Percentiles rank a stretch among this genome's conserved stretches.
phyloP scores from a whole-genome alignment of 371 early-diverging fungal species.

The Mortierella sp. region DNA sequence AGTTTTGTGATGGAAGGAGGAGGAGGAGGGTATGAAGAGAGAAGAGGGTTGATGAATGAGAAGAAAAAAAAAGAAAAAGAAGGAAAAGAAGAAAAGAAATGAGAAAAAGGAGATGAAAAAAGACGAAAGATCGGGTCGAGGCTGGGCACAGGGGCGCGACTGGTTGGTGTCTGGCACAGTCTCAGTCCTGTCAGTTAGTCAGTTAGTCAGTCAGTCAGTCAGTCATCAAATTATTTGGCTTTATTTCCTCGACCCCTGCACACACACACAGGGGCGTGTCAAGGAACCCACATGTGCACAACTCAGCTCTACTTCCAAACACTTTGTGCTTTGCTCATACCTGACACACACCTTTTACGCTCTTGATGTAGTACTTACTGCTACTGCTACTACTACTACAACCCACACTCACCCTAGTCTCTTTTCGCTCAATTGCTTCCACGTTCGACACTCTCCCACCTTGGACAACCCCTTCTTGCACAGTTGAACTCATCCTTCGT shows the following conservation, averaged over 20 bases:
- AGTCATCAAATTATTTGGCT: not conserved
- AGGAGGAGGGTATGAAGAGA: constrained; percentile 20
- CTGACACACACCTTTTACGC: not conserved
- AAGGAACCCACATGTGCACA: not conserved
- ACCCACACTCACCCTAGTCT: too few relatives aligned
- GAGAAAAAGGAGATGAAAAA: constrained; percentile 18
- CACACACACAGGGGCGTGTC: not conserved
- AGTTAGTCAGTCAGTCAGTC: too few relatives aligned
- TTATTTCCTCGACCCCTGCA: not conserved
- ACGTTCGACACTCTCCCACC: not conserved
- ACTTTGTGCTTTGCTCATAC: not conserved
- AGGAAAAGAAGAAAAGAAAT: constrained; percentile 19
- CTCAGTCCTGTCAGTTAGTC: not conserved
- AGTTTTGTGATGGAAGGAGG: constrained; percentile 2
- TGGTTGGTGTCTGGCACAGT: not conserved
- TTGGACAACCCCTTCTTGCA: not conserved
- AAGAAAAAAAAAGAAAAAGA: constrained; percentile 7
- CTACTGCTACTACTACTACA: too few relatives aligned
- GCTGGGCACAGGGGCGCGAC: not conserved
- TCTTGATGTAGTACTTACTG: not conserved
- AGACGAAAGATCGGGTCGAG: constrained; percentile 15
- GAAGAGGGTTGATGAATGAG: constrained; percentile 25
- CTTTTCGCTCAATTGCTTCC: not conserved
- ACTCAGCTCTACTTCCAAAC: too few relatives aligned
- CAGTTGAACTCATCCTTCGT: not conserved